phyloP scores from a whole-genome alignment of 768 basidiomycete species.

The Hirschioporus abietinus region DNA sequence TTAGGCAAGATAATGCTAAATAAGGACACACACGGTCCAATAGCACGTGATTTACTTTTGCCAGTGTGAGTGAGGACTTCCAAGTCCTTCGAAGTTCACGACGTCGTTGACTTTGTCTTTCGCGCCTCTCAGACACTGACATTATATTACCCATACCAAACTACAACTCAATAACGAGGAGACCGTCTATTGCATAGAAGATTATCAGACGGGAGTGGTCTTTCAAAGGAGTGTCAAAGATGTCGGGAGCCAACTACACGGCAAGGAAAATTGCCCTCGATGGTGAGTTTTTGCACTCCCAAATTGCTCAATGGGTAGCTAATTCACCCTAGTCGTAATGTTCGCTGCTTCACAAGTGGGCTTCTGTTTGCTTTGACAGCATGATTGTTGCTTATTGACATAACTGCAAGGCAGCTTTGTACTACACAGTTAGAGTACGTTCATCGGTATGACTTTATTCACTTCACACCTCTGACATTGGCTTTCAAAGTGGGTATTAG shows the following conservation, averaged over 20 bases:
- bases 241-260: conserved; percentile 26
- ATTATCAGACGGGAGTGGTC: conserved; percentile 11
- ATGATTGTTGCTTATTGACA: conserved; percentile 8
- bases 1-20: background rate
- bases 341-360: conserved; percentile 49
- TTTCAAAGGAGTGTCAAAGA: conserved; percentile 20
- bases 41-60: background rate
- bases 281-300: background rate
- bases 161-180: too few relatives aligned
- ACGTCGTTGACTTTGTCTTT: conserved; percentile 2
- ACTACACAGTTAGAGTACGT: conserved; percentile 69
- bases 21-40: too few relatives aligned
- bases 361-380: background rate
- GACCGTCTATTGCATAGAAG: conserved; percentile 29
- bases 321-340: conserved; percentile 30
- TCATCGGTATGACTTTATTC: background rate
- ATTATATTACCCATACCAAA: too few relatives aligned
- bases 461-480: conserved; percentile 4
- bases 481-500: conserved; percentile 56
- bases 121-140: too few relatives aligned
- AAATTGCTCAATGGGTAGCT: conserved; percentile 9
- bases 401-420: conserved; percentile 61
- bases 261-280: conserved; percentile 24
- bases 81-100: conserved; percentile 10
- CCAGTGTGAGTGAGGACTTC: background rate